Conservation (phyloP, 257 asterid genomes). For the Gardenia jasminoides region DNA sequence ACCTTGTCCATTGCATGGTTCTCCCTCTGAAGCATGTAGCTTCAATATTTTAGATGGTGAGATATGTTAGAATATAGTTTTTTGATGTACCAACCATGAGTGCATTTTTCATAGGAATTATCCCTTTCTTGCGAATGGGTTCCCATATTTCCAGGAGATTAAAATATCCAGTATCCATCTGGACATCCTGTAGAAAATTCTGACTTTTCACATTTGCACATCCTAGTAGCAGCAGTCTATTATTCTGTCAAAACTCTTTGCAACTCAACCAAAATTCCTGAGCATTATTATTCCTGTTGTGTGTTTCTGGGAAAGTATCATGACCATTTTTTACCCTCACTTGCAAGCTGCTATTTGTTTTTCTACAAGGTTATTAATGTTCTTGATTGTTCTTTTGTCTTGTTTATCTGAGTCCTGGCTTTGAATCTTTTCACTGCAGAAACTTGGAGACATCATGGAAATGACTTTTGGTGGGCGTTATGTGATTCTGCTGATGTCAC, state of each 20-base stretch:
- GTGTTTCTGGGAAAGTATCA: background rate
- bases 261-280: background rate
- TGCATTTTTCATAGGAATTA: background rate
- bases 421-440: constrained; percentile 52
- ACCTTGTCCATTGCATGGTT: background rate
- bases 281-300: background rate
- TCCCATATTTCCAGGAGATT: background rate
- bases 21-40: background rate
- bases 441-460: constrained; percentile 98
- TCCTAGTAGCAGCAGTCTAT: background rate
- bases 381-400: background rate
- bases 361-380: background rate
- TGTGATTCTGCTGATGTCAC: constrained; percentile 86
- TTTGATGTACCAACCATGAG: background rate
- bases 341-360: background rate
- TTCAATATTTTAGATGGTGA: background rate
- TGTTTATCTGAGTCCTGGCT: constrained; percentile 16
- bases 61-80: background rate
- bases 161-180: background rate
- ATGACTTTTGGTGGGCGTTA: constrained; percentile 98
- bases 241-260: background rate
- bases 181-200: background rate
- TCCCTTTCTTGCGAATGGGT: background rate
- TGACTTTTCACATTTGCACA: background rate
- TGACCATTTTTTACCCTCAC: background rate